phyloP scores from a whole-genome alignment of 1,284 basidiomycete species.

The Tilletia walkeri region DNA sequence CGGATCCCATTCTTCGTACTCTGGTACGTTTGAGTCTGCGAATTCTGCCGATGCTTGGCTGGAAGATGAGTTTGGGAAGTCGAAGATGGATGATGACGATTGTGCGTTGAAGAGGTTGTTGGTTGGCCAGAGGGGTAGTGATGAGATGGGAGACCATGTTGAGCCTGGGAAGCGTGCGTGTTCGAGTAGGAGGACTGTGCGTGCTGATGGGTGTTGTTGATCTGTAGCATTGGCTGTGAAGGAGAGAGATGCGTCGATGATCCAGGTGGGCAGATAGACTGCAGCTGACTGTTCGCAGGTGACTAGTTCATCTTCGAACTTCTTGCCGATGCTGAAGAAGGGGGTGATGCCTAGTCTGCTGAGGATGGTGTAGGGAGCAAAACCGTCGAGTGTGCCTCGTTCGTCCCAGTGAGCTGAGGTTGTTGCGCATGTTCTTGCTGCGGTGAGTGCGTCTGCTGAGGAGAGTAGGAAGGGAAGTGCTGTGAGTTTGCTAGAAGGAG shows the following conservation, averaged over 20 bases:
- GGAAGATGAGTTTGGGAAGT: neutral
- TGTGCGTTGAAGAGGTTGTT: too few relatives aligned
- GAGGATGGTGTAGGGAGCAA: neutral
- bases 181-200: neutral
- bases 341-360: slow-evolving; percentile 1
- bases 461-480: slow-evolving; percentile 2
- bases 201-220: neutral
- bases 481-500: neutral
- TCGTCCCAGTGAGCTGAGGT: slow-evolving; percentile 4
- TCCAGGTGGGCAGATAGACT: slow-evolving; percentile 7
- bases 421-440: neutral
- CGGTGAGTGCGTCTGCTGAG: slow-evolving; percentile 2
- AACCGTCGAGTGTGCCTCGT: slow-evolving; percentile 5
- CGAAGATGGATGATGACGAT: neutral
- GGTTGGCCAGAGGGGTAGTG: neutral
- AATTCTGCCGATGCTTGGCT: neutral
- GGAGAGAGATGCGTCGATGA: slow-evolving; percentile 8
- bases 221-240: neutral
- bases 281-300: slow-evolving; percentile 1
- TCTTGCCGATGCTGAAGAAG: neutral
- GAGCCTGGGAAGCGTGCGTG: slow-evolving; percentile 7
- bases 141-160: neutral
- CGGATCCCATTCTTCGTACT: neutral
- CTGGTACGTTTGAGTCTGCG: neutral
- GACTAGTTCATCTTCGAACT: slow-evolving; percentile 1